Evolutionary conservation across 2,329 filamentous ascomycete genomes (phyloP).

Genomic region (Achaetomium macrosporum): DNA sequence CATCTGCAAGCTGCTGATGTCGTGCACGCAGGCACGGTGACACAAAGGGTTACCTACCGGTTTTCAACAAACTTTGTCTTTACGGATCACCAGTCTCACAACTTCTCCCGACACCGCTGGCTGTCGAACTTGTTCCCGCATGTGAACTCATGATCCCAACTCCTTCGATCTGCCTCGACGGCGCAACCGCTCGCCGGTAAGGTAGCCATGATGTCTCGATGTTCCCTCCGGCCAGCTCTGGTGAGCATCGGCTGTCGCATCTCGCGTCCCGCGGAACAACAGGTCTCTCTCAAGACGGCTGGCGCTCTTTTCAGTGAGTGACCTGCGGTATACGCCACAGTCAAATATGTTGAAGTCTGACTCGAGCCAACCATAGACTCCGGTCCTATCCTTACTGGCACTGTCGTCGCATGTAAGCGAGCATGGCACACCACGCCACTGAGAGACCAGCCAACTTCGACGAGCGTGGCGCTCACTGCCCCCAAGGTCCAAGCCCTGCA

Average conservation of each 20-base stretch:
- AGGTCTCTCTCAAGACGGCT: conserved; percentile 8
- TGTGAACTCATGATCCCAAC: conserved; percentile 19
- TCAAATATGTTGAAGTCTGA: conserved; percentile 11
- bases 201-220: conserved; percentile 19
- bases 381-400: conserved; percentile 7
- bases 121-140: background rate
- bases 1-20: conserved; percentile 13
- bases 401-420: conserved; percentile 24
- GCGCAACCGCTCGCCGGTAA: conserved; percentile 18
- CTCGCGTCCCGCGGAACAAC: conserved; percentile 13
- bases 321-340: background rate
- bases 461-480: conserved; percentile 24
- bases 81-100: background rate
- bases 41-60: conserved; percentile 1
- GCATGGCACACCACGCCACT: conserved; percentile 37
- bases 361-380: conserved; percentile 10
- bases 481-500: conserved; percentile 31
- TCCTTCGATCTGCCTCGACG: conserved; percentile 17
- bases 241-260: conserved; percentile 17
- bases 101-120: background rate
- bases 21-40: conserved; percentile 6
- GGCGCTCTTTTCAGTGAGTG: conserved; percentile 17
- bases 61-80: conserved; percentile 5
- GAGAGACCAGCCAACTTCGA: conserved; percentile 19
- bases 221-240: conserved; percentile 21